Evolutionary conservation across 192 early-diverging fungal genomes (phyloP).

Genomic region (Thamnidium elegans): DNA sequence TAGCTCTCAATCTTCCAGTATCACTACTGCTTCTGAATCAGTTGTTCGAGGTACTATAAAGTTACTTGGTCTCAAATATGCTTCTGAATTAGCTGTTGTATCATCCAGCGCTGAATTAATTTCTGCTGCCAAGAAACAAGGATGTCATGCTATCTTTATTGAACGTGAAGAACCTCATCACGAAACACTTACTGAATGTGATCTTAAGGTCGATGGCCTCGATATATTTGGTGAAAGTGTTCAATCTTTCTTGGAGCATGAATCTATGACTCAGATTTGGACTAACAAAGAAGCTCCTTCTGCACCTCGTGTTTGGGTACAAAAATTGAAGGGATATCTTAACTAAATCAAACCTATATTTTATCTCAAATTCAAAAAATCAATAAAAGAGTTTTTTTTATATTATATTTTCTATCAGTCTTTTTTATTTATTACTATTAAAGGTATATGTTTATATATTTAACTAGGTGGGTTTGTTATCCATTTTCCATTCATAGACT

Average conservation of each 20-base stretch:
- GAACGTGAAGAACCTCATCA: constrained; percentile 3
- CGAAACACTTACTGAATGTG: constrained; percentile 1
- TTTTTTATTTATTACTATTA: background rate
- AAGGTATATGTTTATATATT: background rate
- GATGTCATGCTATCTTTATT: constrained; percentile 18
- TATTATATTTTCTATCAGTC: background rate
- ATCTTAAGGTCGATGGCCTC: constrained; percentile 15
- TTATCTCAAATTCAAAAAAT: background rate
- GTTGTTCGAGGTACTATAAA: background rate
- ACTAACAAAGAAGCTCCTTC: background rate
- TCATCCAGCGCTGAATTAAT: constrained; percentile 12
- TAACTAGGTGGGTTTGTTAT: background rate
- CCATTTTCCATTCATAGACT: constrained; percentile 26
- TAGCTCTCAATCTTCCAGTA: too few relatives aligned
- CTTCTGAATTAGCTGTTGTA: constrained; percentile 22
- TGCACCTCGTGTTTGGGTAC: background rate
- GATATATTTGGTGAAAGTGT: constrained; percentile 31
- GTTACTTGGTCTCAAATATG: constrained; percentile 13
- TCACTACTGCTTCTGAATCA: background rate
- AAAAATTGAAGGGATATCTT: background rate
- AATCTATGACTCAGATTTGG: constrained; percentile 5
- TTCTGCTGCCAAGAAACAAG: constrained; percentile 14
- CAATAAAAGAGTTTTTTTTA: background rate
- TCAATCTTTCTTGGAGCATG: constrained; percentile 28
- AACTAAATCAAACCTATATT: background rate